phyloP scores from a whole-genome alignment of 768 basidiomycete species.

The Lyophyllum semitale region DNA sequence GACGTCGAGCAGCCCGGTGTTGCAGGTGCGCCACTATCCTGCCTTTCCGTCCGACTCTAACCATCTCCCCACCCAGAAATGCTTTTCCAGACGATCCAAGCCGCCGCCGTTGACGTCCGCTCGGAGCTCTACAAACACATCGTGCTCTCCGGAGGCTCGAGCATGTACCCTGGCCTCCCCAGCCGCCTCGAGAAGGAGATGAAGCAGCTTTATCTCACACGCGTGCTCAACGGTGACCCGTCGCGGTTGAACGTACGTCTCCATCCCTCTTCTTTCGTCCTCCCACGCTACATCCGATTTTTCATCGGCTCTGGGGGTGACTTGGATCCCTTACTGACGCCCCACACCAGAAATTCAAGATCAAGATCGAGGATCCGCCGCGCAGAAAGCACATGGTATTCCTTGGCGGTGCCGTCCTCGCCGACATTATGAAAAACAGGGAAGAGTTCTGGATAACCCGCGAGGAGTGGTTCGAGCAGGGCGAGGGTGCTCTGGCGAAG shows the following conservation, averaged over 20 bases:
- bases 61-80: slow-evolving; percentile 59
- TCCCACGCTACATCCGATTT: not conserved
- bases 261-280: not conserved
- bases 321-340: not conserved
- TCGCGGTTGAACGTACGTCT: slow-evolving; percentile 79
- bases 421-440: slow-evolving; percentile 96
- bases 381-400: slow-evolving; percentile 99
- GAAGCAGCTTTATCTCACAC: slow-evolving; percentile 96
- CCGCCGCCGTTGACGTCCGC: slow-evolving; percentile 87
- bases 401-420: slow-evolving; percentile 96
- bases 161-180: slow-evolving; percentile 98
- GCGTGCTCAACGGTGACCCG: slow-evolving; percentile 84
- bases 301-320: no score
- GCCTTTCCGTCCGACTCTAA: not conserved
- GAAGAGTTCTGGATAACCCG: slow-evolving; percentile 95
- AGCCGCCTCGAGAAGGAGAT: slow-evolving; percentile 98
- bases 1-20: slow-evolving; percentile 97
- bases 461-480: slow-evolving; percentile 96
- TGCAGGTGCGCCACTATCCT: slow-evolving; percentile 63
- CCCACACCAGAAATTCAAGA: slow-evolving; percentile 90
- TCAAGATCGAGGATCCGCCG: slow-evolving; percentile 96
- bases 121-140: slow-evolving; percentile 96
- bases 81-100: slow-evolving; percentile 95
- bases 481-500: slow-evolving; percentile 79
- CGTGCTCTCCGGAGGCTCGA: slow-evolving; percentile 95